Percentiles rank a stretch among this genome's conserved stretches.
Conservation (phyloP, 2,329 filamentous ascomycete species). For the Fusarium citri region DNA sequence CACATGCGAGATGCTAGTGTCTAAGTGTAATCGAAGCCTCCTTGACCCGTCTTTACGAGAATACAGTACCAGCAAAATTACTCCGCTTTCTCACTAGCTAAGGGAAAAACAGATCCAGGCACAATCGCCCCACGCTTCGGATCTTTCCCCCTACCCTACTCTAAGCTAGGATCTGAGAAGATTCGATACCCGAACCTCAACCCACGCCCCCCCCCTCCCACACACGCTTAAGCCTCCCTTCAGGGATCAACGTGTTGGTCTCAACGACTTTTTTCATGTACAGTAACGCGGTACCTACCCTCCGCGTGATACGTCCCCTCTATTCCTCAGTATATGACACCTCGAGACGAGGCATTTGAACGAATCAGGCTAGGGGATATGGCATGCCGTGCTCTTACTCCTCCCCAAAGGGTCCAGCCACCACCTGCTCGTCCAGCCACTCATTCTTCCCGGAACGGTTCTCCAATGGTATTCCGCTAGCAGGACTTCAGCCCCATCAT, state of each 20-base stretch:
- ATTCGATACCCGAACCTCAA: slow-evolving; percentile 19
- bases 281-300: not conserved
- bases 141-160: not conserved
- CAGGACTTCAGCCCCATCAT: not conserved
- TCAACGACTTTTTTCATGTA: not conserved
- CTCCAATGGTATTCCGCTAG: not conserved
- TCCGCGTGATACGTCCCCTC: not conserved
- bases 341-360: slow-evolving; percentile 9
- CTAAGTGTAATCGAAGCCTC: slow-evolving; percentile 32
- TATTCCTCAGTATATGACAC: slow-evolving; percentile 33
- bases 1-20: slow-evolving; percentile 30
- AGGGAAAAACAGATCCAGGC: slow-evolving; percentile 24
- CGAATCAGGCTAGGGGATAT: slow-evolving; percentile 27
- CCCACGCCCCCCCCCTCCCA: not conserved
- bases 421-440: not conserved
- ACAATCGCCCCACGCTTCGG: slow-evolving; percentile 25
- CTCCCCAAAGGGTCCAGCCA: not conserved
- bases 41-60: slow-evolving; percentile 23
- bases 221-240: not conserved
- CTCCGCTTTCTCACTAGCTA: not conserved
- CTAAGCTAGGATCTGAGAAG: not conserved
- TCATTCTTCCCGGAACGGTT: not conserved
- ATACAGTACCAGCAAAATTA: slow-evolving; percentile 8
- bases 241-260: not conserved
- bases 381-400: slow-evolving; percentile 9